Base-by-base conservation (phyloP, 495 filamentous ascomycete species). In the Amorphotheca resinae region DNA sequence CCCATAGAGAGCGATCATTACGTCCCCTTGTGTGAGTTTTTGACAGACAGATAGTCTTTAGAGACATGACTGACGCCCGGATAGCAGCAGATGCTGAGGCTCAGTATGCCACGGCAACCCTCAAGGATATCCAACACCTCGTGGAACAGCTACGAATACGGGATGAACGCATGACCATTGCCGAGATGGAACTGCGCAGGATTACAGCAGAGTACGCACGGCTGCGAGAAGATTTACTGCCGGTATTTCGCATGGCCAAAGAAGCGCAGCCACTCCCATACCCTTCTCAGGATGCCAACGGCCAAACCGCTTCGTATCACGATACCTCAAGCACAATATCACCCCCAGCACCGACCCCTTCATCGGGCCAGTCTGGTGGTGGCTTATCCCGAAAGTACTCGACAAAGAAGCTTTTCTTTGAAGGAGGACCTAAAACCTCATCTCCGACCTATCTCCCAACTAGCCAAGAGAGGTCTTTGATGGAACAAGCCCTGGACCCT, bases 1-100 rank as follows among this genome's bases (percentile, higher is more conserved):
- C 81, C 84, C 2, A 79, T 95, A 46, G 91, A 96, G 49, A 73
- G 80, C 18, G 91, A 93, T 50, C 83, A 96, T 56, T 98, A 95
- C 61, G 79, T 95, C 38, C 93, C 91, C 28, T 72, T 88, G 22
- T 88, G 88, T 95, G 79, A 49, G 84, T 70, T 14, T 35, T 5
- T 12, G 6, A 7, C 9, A 20, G 34, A 25, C 46, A 2, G 7
- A 38, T 42, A 21, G 0, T 8, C 11, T 23, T 7, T 7, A 22
- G 17, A 23, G 2, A 11, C 8, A 14, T 1, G 42, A 14, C 36
- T 58, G 18, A 57, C 38, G 28, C 26, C 35, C 20, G 46, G 41
- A 44, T 55, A 89, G 89, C 91, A 42, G 91, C 87, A 61, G 91
- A 95, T 54, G 83, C 82, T 49, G 83, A 84, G 55, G 77, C 80